Base-by-base conservation (phyloP, 1,284 basidiomycete species). In the Cutaneotrichosporon cyanovorans region DNA sequence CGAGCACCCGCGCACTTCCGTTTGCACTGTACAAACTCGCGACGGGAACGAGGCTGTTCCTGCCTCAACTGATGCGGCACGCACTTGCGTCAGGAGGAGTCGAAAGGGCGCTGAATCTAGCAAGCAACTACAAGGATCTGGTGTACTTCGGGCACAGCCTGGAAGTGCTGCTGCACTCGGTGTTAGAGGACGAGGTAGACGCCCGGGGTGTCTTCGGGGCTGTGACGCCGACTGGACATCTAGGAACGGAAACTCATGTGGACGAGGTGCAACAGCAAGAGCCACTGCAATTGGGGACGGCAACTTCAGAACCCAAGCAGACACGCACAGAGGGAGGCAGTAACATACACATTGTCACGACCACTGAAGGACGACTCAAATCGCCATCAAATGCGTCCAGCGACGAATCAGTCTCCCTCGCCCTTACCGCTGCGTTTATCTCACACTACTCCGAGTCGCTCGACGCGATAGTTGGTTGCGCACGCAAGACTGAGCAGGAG, bases 391-490 rank as follows among this genome's bases (percentile, higher is more conserved):
- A 10, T 15, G 20, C 37, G 39, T 3, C 41, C 25, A 11, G 41
- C 8, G 20, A 30, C 19, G 30, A 19, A 39, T 16, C 36, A 21
- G 40, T 16, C 33, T 70, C 84, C 2, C 72, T 97, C 10, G 77
- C 83, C 0, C 74, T 77, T 1, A 84, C 87, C 2, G 78, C 96
- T 44, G 85, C 87, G 53, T 98, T 99, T 63, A 73, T 99, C 56
- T 93, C 98, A 64, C 82, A 97, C 66, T 98, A 97, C 65, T 84
- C 89, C 49, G 83, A 81, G 43, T 80, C 85, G 4, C 74, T 97
- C 44, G 87, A 95, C 51, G 91, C 98, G 5, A 87, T 98, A 2
- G 93, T 97, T 8, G 84, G 87, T 6, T 97, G 93, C 63, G 95
- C 95, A 8, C 78, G 95, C 40, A 99, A 99, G 74, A 98, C 91